Conservation (phyloP, 2,329 filamentous ascomycete species). For the Aspergillus arachidicola region DNA sequence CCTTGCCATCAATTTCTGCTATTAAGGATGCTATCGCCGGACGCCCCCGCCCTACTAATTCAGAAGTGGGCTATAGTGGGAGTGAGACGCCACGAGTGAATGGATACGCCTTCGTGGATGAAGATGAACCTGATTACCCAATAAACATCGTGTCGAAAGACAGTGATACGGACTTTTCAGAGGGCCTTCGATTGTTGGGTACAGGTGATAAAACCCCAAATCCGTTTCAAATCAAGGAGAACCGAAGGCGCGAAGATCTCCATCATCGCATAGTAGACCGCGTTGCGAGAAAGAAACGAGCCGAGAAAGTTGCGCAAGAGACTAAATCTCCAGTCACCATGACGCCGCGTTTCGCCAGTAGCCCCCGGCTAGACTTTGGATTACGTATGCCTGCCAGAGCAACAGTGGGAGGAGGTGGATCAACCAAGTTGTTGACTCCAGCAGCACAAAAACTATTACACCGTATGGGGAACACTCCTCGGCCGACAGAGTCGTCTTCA, state of each 20-base stretch:
- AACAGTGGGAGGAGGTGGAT: constrained; percentile 19
- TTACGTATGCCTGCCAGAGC: constrained; percentile 26
- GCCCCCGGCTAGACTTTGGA: constrained; percentile 40
- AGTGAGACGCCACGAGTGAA: constrained; percentile 87
- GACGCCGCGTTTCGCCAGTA: constrained; percentile 43
- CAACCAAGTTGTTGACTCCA: constrained; percentile 44
- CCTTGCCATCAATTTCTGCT: constrained; percentile 82
- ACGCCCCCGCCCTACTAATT: constrained; percentile 62
- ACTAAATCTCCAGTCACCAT: constrained; percentile 51
- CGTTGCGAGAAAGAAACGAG: constrained; percentile 71
- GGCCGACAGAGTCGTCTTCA: constrained; percentile 15
- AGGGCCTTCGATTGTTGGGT: constrained; percentile 46
- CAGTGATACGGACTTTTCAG: constrained; percentile 10
- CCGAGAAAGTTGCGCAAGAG: constrained; percentile 60
- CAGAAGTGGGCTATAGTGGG: constrained; percentile 60
- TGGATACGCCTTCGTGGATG: constrained; percentile 92
- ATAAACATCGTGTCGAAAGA: constrained; percentile 7
- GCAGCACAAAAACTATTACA: constrained; percentile 47
- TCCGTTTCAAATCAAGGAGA: constrained; percentile 77
- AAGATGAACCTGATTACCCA: constrained; percentile 55
- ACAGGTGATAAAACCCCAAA: constrained; percentile 59
- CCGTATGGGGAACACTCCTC: constrained; percentile 41
- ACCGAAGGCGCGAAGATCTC: constrained; percentile 75
- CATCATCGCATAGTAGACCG: constrained; percentile 86
- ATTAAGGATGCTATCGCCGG: constrained; percentile 83